Base-by-base conservation (phyloP, 306 rosid species). In the Cucurbita argyrosperma region DNA sequence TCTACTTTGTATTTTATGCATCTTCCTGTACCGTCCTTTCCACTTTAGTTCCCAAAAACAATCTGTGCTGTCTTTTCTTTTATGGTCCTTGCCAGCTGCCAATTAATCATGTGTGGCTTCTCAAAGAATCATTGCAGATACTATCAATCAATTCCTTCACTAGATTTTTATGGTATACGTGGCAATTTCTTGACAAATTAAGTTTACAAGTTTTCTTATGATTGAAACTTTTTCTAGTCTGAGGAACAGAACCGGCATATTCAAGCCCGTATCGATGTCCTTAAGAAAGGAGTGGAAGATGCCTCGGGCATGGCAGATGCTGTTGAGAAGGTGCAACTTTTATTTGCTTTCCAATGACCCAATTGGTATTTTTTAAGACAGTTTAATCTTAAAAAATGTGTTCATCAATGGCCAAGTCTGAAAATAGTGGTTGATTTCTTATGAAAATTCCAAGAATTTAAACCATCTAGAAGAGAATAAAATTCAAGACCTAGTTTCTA, bases 231-330 rank as follows among this genome's bases (percentile, higher is more conserved):
- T 42, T 30, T 23, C 21, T 71, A 91, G 97, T 96, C 81, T n/a
- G 87, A 85, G 81, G 85, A 86, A 70, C 84, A 77, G 74, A 91
- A 87, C 78, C 80, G 63, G 53, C 70, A 46, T 75, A 53, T 61
- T 53, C 84, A 81, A 23, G 77, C 75, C 23, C 86, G 76, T 39
- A 64, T 88, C 47, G 84, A 87, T 76, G 62, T 23, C 53, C 83
- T 89, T 38, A 91, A 59, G 82, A 80, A 83, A 80, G 86, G 72
- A 78, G 77, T 64, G 71, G 74, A 79, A 56, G 85, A 82, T 46
- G 52, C 62, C 40, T 77, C 79, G 0, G 38, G 40, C 83, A 19
- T 77, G 76, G 10, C 80, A 49, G 79, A 89, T 54, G 74, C 73
- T 55, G 75, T 75, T 35, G 66, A 87, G 80, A 84, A 79, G 88